Evolutionary conservation across 371 early-diverging fungal genomes (phyloP).

Genomic region (Fennellomyces sp.): DNA sequence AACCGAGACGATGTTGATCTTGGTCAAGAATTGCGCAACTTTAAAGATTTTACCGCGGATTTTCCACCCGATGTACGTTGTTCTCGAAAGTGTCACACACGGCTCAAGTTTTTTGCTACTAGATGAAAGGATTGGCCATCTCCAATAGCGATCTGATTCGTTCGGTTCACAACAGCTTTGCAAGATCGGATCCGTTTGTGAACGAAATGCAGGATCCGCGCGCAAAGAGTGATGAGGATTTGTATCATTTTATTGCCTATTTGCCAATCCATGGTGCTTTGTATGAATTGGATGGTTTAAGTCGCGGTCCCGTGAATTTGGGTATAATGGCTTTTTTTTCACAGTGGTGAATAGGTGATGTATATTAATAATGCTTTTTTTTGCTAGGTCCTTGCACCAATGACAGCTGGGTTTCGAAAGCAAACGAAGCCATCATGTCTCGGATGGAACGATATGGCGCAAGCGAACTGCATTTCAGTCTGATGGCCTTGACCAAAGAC

Average conservation of each 20-base stretch:
- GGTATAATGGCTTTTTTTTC: slow-evolving; percentile 34
- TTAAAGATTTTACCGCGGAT: slow-evolving; percentile 79
- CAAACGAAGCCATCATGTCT: slow-evolving; percentile 69
- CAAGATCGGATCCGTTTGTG: slow-evolving; percentile 76
- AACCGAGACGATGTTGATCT: slow-evolving; percentile 76
- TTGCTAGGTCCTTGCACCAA: slow-evolving; percentile 59
- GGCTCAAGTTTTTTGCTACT: neutral
- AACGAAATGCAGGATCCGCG: slow-evolving; percentile 64
- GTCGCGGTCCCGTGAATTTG: slow-evolving; percentile 67
- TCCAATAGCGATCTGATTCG: slow-evolving; percentile 83
- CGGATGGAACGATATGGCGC: slow-evolving; percentile 70
- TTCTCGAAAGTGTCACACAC: neutral
- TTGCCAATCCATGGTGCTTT: slow-evolving; percentile 79
- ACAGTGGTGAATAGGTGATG: no score
- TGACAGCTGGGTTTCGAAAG: slow-evolving; percentile 71
- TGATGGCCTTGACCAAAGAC: slow-evolving; percentile 84
- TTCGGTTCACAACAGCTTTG: slow-evolving; percentile 85
- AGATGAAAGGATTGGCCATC: slow-evolving; percentile 84
- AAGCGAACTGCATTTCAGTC: slow-evolving; percentile 82
- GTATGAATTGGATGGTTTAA: slow-evolving; percentile 90
- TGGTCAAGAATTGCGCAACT: slow-evolving; percentile 71
- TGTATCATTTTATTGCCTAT: slow-evolving; percentile 90
- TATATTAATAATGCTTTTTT: neutral
- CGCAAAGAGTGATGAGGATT: slow-evolving; percentile 73
- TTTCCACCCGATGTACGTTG: slow-evolving; percentile 78